phyloP scores from a whole-genome alignment of 805 yeast genomes.

The Maudiozyma pseudohumilis region DNA sequence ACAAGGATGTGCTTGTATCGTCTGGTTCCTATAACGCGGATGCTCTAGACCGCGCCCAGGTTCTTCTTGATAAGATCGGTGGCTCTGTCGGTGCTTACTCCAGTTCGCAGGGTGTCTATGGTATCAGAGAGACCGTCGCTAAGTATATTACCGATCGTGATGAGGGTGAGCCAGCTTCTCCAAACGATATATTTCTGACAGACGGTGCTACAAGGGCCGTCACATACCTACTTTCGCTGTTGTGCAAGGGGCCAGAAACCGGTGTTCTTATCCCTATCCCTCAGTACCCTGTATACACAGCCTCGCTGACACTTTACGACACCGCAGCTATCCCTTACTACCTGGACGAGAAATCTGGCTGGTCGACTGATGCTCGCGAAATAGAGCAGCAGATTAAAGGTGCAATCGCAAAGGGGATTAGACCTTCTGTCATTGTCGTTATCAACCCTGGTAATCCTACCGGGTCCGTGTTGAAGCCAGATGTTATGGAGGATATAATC shows the following conservation, averaged over 20 bases:
- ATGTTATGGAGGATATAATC: constrained; percentile 60
- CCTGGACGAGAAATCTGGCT: constrained; percentile 65
- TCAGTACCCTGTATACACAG: constrained; percentile 94
- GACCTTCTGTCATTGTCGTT: constrained; percentile 71
- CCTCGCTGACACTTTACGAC: constrained; percentile 72
- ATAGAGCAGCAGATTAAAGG: constrained; percentile 45
- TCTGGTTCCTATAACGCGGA: constrained; percentile 43
- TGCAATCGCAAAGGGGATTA: constrained; percentile 43
- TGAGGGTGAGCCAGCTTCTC: constrained; percentile 56
- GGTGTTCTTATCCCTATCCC: constrained; percentile 94
- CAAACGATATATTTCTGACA: constrained; percentile 71
- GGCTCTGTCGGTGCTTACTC: constrained; percentile 94
- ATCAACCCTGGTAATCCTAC: constrained; percentile 99
- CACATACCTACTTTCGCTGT: constrained; percentile 58
- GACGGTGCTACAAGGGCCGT: constrained; percentile 96
- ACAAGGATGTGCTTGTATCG: constrained; percentile 8
- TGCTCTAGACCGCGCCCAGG: constrained; percentile 60
- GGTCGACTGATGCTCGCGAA: constrained; percentile 72
- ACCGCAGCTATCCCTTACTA: constrained; percentile 79
- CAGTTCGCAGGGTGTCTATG: constrained; percentile 76
- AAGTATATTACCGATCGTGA: constrained; percentile 71
- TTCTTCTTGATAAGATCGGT: constrained; percentile 44
- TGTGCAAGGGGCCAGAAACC: constrained; percentile 54
- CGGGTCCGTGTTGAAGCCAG: constrained; percentile 64
- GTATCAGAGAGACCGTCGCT: constrained; percentile 69